Percentiles rank a stretch among this genome's conserved stretches.
Conservation (phyloP, 1,139 yeast genomes). For the Taiozyma sp. region DNA sequence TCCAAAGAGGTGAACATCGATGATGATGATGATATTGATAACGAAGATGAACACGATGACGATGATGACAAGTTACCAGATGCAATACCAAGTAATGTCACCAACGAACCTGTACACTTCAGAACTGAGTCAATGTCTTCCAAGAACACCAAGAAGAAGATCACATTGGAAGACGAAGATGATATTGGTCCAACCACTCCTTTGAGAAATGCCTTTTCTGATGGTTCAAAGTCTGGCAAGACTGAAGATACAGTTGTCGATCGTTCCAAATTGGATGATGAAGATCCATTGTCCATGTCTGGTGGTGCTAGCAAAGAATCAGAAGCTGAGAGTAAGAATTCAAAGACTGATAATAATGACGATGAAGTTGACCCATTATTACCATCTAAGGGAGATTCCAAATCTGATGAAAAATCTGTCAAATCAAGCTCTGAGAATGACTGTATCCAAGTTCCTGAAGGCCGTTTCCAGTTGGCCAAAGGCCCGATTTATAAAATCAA, state of each 20-base stretch:
- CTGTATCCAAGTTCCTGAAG: slow-evolving; percentile 22
- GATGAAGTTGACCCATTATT: slow-evolving; percentile 6
- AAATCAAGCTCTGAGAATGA: slow-evolving; percentile 6
- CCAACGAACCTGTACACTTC: slow-evolving; percentile 13
- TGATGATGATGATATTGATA: slow-evolving; percentile 14
- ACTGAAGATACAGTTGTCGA: not conserved
- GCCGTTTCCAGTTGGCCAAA: slow-evolving; percentile 16
- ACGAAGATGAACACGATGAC: slow-evolving; percentile 11
- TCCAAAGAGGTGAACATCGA: slow-evolving; percentile 16
- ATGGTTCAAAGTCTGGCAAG: not conserved
- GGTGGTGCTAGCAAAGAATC: not conserved
- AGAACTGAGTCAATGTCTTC: slow-evolving; percentile 17
- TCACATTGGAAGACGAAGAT: slow-evolving; percentile 8
- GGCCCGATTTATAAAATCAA: slow-evolving; percentile 2
- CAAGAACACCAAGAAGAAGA: slow-evolving; percentile 8
- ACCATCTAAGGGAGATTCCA: not conserved
- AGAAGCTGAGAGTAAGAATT: not conserved
- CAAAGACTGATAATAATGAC: not conserved
- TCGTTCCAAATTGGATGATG: slow-evolving; percentile 6
- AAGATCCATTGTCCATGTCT: slow-evolving; percentile 13
- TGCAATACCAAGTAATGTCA: not conserved
- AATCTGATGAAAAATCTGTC: not conserved
- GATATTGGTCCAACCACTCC: slow-evolving; percentile 20
- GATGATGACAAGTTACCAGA: slow-evolving; percentile 9
- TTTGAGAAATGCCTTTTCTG: slow-evolving; percentile 2